Percentiles rank a stretch among this genome's conserved stretches.
Evolutionary conservation across 495 filamentous ascomycete species (phyloP).

Genomic region (Penicillium alfredii): DNA sequence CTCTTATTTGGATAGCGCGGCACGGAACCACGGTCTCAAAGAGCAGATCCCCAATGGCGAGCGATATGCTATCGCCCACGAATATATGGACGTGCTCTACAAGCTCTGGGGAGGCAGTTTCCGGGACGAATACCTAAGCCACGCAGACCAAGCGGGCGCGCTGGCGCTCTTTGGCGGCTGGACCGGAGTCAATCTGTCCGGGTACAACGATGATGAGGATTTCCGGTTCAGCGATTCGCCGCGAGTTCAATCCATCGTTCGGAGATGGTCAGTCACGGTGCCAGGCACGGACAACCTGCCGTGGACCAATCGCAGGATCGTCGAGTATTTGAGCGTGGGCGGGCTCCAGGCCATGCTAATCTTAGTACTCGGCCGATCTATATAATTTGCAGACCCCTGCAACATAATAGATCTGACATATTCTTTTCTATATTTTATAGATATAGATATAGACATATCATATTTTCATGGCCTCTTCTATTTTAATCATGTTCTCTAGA

Average conservation of each 20-base stretch:
- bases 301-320: conserved; percentile 53
- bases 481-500: no score
- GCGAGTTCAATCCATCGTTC: conserved; percentile 20
- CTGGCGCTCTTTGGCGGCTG: conserved; percentile 57
- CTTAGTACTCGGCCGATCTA: no score
- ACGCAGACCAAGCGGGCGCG: conserved; percentile 53
- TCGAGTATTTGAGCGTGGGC: conserved; percentile 49
- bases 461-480: no score
- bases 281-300: conserved; percentile 35
- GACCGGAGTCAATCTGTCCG: conserved; percentile 51
- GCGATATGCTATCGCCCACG: conserved; percentile 52
- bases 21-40: conserved; percentile 45
- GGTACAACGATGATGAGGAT: conserved; percentile 52
- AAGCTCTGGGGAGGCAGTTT: conserved; percentile 57
- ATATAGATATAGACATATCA: no score
- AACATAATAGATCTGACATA: no score
- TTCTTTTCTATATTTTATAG: no score
- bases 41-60: conserved; percentile 52
- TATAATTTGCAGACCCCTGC: no score
- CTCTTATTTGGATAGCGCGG: conserved; percentile 53
- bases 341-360: conserved; percentile 42
- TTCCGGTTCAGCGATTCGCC: conserved; percentile 30
- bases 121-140: conserved; percentile 47
- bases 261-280: conserved; percentile 24
- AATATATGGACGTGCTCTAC: conserved; percentile 56